phyloP scores from a whole-genome alignment of 108 stramenopile species.

The Licmophora abbreviata region DNA sequence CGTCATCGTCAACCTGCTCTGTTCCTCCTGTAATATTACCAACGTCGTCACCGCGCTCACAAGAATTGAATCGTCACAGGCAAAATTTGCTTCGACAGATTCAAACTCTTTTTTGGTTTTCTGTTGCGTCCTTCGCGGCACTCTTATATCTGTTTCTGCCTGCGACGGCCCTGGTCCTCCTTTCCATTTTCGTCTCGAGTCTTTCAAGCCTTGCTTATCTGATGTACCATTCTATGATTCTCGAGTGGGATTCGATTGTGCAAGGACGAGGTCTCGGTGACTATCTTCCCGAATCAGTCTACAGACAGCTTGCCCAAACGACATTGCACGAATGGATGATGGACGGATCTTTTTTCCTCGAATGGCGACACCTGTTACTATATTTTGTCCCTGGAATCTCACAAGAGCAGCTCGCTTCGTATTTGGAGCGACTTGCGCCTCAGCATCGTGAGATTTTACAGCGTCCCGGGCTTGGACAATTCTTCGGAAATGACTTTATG shows the following conservation, averaged over 20 bases:
- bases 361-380: conserved; percentile 46
- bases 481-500: conserved; percentile 30
- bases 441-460: conserved; percentile 43
- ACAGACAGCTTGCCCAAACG: conserved; percentile 33
- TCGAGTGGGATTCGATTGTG: conserved; percentile 9
- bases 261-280: conserved; percentile 21
- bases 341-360: conserved; percentile 27
- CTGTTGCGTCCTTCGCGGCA: not conserved
- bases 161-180: not conserved
- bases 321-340: conserved; percentile 63
- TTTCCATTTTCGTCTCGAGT: not conserved
- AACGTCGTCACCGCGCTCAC: too few relatives aligned
- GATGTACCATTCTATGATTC: not conserved
- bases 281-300: conserved; percentile 41
- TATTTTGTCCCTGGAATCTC: conserved; percentile 73
- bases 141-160: conserved; percentile 1
- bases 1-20: too few relatives aligned
- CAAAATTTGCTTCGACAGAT: not conserved
- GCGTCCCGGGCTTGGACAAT: conserved; percentile 37
- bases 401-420: conserved; percentile 40
- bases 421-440: conserved; percentile 46
- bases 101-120: not conserved
- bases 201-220: not conserved
- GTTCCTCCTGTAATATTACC: too few relatives aligned
- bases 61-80: too few relatives aligned